Conservation (phyloP, 345 rosid genomes). For the Litchi chinensis region DNA sequence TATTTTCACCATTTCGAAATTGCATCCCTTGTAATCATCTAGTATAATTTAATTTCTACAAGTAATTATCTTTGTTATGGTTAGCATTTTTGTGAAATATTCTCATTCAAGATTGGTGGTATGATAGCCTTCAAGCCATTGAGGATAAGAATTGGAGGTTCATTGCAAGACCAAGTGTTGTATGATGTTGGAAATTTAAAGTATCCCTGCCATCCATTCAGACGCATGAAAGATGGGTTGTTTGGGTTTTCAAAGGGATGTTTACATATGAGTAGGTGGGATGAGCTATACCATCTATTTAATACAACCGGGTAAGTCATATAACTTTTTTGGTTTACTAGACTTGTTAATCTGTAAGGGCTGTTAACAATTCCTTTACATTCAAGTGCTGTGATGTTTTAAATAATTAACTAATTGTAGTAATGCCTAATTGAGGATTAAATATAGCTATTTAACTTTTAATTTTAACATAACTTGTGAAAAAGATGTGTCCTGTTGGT, state of each 20-base stretch:
- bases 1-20: neutral
- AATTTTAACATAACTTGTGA: neutral
- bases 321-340: conserved; percentile 2
- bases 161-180: conserved; percentile 89
- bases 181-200: conserved; percentile 66
- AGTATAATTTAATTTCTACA: conserved; percentile 15
- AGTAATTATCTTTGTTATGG: neutral
- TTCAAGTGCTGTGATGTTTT: neutral
- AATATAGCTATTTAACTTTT: neutral
- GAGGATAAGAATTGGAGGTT: conserved; percentile 95
- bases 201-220: conserved; percentile 75
- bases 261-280: conserved; percentile 92
- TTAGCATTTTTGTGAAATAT: conserved; percentile 4
- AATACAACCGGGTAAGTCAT: conserved; percentile 60
- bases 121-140: conserved; percentile 65
- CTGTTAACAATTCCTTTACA: neutral
- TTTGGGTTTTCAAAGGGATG: conserved; percentile 96
- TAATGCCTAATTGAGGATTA: conserved; percentile 4
- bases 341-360: neutral
- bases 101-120: conserved; percentile 16
- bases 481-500: neutral
- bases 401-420: neutral
- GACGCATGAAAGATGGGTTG: conserved; percentile 58
- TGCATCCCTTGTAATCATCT: neutral
- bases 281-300: conserved; percentile 68